Percentiles rank a stretch among this genome's conserved stretches.
Evolutionary conservation across 768 basidiomycete genomes (phyloP).

Genomic region (Cystobasidium onofrii): DNA sequence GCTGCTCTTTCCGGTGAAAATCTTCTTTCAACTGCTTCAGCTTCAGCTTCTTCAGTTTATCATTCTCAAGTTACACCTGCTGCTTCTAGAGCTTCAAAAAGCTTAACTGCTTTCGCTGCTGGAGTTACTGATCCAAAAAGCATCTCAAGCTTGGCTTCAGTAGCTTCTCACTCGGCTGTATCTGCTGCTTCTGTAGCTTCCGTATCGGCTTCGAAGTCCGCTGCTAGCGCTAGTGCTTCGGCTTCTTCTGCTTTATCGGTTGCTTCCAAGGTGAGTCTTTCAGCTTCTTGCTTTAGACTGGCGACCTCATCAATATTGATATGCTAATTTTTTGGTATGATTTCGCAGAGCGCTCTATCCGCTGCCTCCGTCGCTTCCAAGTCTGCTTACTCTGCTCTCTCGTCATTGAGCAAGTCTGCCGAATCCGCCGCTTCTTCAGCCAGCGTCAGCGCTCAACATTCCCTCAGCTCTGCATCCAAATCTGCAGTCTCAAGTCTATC

Average conservation of each 20-base stretch:
- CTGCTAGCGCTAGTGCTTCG: slow-evolving; percentile 29
- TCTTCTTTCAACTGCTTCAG: slow-evolving; percentile 43
- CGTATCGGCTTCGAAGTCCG: slow-evolving; percentile 35
- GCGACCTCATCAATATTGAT: neutral
- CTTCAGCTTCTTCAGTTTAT: slow-evolving; percentile 42
- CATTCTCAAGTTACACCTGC: slow-evolving; percentile 15
- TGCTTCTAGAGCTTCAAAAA: slow-evolving; percentile 42
- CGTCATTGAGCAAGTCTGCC: slow-evolving; percentile 33
- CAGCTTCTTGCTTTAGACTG: neutral
- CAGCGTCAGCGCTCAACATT: slow-evolving; percentile 31
- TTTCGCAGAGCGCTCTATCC: slow-evolving; percentile 28
- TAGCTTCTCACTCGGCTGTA: slow-evolving; percentile 38
- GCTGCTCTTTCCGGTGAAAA: slow-evolving; percentile 37
- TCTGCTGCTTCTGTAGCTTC: slow-evolving; percentile 43
- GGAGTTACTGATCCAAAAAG: slow-evolving; percentile 35
- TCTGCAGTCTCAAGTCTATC: slow-evolving; percentile 31
- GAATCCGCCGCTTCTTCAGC: slow-evolving; percentile 26
- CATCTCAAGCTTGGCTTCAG: slow-evolving; percentile 37
- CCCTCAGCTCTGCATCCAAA: slow-evolving; percentile 29
- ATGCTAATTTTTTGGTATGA: neutral
- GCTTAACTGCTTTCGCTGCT: slow-evolving; percentile 31
- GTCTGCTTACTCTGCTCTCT: slow-evolving; percentile 39
- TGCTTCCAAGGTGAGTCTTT: slow-evolving; percentile 35
- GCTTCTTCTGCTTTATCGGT: slow-evolving; percentile 43
- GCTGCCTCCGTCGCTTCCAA: slow-evolving; percentile 38